Evolutionary conservation across 495 filamentous ascomycete genomes (phyloP).

Genomic region (Lasiosphaeris hirsuta): DNA sequence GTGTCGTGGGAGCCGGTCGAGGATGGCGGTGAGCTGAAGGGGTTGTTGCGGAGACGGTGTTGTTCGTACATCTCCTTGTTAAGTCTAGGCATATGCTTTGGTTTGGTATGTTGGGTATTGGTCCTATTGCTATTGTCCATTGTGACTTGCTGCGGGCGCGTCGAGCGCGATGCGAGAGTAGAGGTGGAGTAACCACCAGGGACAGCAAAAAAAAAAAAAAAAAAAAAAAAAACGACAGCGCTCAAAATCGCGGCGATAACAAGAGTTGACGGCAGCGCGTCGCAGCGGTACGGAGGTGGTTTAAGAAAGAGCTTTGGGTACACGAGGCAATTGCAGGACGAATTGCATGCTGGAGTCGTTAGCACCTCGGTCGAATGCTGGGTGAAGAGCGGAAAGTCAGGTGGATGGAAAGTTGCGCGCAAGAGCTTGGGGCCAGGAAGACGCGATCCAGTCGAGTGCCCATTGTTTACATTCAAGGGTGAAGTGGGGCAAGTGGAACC

Average conservation of each 20-base stretch:
- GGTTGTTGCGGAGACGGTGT: conserved; percentile 36
- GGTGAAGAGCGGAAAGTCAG: not conserved
- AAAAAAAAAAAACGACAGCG: no score
- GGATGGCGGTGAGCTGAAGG: conserved; percentile 49
- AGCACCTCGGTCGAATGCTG: not conserved
- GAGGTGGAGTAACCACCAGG: not conserved
- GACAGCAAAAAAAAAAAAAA: not conserved
- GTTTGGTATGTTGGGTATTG: conserved; percentile 24
- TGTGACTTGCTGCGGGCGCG: conserved; percentile 20
- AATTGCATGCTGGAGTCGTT: conserved; percentile 1
- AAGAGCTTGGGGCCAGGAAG: not conserved
- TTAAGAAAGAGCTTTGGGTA: conserved; percentile 5
- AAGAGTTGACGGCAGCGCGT: not conserved
- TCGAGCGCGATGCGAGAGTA: conserved; percentile 15
- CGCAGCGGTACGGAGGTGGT: not conserved
- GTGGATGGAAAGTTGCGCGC: not conserved
- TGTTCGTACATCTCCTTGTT: conserved; percentile 33
- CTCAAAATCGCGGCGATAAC: not conserved
- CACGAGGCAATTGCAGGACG: not conserved
- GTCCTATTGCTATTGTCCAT: conserved; percentile 35
- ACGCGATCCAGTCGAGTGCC: not conserved
- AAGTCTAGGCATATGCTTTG: conserved; percentile 35
- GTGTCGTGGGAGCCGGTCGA: conserved; percentile 52
- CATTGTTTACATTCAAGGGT: conserved; percentile 14
- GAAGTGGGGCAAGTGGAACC: conserved; percentile 2